Evolutionary conservation across 2,329 filamentous ascomycete species (phyloP).

Genomic region (Beauveria asiatica): DNA sequence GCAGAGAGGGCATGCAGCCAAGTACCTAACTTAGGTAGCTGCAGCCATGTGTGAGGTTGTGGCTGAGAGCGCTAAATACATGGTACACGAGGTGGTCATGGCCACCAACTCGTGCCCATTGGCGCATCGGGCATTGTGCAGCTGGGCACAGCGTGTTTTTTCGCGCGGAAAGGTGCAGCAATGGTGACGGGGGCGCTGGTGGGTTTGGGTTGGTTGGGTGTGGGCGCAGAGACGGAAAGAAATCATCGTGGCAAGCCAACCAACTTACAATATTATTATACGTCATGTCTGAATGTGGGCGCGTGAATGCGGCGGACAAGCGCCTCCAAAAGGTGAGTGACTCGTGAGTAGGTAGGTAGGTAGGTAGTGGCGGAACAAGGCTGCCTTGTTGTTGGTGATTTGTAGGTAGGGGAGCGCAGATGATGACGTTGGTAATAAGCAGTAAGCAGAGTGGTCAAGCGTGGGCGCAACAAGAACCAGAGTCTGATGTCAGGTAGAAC

Average conservation of each 20-base stretch:
- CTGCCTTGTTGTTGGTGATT: not conserved
- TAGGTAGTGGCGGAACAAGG: not conserved
- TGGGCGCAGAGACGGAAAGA: not conserved
- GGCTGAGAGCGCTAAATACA: not conserved
- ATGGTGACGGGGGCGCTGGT: not conserved
- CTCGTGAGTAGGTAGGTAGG: too few species aligned
- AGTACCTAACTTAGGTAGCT: not conserved
- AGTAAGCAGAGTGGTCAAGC: not conserved
- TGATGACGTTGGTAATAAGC: not conserved
- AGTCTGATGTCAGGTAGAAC: too few species aligned
- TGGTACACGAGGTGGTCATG: not conserved
- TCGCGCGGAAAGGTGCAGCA: not conserved
- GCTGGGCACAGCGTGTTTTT: not conserved
- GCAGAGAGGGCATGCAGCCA: not conserved
- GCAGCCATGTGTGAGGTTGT: constrained; percentile 3
- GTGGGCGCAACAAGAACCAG: not conserved
- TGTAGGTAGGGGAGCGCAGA: constrained; percentile 1
- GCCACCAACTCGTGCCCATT: not conserved
- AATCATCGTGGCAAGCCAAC: constrained; percentile 11
- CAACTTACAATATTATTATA: constrained; percentile 28
- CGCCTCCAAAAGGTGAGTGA: not conserved
- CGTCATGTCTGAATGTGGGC: constrained; percentile 23
- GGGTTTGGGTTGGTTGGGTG: not conserved
- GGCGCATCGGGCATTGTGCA: not conserved
- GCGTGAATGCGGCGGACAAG: not conserved